Conservation (phyloP, 2,329 filamentous ascomycete species). For the Berkeleyomyces basicola region DNA sequence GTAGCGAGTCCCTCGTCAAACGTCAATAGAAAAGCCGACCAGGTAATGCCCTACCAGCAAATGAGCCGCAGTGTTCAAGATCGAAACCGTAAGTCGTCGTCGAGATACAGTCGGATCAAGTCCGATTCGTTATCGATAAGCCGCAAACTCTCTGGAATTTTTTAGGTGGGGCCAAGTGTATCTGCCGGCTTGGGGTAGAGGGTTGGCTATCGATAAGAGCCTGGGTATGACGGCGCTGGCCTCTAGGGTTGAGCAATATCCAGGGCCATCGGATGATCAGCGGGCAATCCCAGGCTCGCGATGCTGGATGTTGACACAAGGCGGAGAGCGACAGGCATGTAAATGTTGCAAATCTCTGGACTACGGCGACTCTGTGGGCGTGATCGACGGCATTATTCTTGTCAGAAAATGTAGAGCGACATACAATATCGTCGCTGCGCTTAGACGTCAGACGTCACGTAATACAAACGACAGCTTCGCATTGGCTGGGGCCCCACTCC, state of each 20-base stretch:
- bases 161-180: not conserved
- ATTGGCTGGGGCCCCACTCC: not conserved
- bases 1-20: too few species aligned
- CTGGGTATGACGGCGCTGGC: not conserved
- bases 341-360: too few species aligned
- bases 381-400: too few species aligned
- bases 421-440: too few species aligned
- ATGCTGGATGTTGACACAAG: too few species aligned
- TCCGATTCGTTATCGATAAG: constrained; percentile 1
- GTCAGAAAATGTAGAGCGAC: too few species aligned
- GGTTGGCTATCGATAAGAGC: not conserved
- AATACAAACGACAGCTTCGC: too few species aligned
- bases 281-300: too few species aligned
- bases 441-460: not conserved
- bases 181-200: not conserved
- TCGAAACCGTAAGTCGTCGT: not conserved
- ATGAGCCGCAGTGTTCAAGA: not conserved
- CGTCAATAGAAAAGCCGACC: not conserved
- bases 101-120: not conserved
- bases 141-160: constrained; percentile 2
- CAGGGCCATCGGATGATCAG: too few species aligned
- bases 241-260: too few species aligned
- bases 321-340: too few species aligned
- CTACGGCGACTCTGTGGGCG: too few species aligned
- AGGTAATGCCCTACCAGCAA: not conserved